phyloP scores from a whole-genome alignment of 768 basidiomycete species.

The Amanita inopinata region DNA sequence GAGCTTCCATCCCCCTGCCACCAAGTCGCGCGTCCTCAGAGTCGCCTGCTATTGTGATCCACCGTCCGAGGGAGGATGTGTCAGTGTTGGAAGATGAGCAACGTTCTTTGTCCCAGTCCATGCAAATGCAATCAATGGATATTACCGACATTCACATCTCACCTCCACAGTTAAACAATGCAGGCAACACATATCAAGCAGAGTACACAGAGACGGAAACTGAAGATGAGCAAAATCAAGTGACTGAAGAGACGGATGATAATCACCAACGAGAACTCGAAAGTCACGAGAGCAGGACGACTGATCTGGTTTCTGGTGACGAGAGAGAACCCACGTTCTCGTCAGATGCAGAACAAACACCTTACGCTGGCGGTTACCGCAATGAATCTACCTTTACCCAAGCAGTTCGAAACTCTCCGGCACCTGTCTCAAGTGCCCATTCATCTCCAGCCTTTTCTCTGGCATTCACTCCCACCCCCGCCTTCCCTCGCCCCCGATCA shows the following conservation, averaged over 20 bases:
- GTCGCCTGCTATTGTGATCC: constrained; percentile 33
- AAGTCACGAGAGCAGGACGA: constrained; percentile 9
- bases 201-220: constrained; percentile 4
- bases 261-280: constrained; percentile 5
- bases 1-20: constrained; percentile 40
- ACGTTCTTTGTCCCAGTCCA: constrained; percentile 23
- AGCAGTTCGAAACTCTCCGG: constrained; percentile 22
- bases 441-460: constrained; percentile 49
- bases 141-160: constrained; percentile 44
- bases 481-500: constrained; percentile 49
- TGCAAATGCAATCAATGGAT: constrained; percentile 37
- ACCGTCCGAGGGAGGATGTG: constrained; percentile 16
- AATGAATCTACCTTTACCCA: constrained; percentile 16
- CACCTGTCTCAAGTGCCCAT: constrained; percentile 28
- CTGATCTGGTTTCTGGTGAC: constrained; percentile 15
- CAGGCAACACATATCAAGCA: constrained; percentile 10
- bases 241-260: constrained; percentile 17
- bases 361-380: constrained; percentile 16
- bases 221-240: constrained; percentile 12
- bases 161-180: constrained; percentile 22
- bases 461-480: constrained; percentile 62
- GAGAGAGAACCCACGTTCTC: constrained; percentile 60
- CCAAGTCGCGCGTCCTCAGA: constrained; percentile 30
- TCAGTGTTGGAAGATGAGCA: constrained; percentile 16
- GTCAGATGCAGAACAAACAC: constrained; percentile 45